Evolutionary conservation across 768 basidiomycete species (phyloP), one percentile per base, ranked within the genome.

Genomic region (Cystofilobasidium ferigula): DNA sequence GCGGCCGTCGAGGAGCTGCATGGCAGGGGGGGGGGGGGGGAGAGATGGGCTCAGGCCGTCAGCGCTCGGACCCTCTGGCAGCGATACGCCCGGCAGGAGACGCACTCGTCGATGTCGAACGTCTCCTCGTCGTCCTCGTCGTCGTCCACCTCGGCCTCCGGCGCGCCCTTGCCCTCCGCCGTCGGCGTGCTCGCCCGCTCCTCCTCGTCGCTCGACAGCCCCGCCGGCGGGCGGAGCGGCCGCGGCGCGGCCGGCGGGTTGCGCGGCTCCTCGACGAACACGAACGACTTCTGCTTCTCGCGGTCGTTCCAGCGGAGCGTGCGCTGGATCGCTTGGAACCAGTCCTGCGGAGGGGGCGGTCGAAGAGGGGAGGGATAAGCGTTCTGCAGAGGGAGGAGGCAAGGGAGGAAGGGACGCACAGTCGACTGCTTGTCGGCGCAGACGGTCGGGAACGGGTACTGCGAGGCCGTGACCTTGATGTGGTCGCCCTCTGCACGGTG

Each of bases 391-490:
- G 9, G 4, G 32, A 34, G 20, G 34, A 57, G 35, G 6, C 22
- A 32, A 14, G 4, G n/a, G n/a, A 14, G 10, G 26, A 61, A 8
- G 32, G 16, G 14, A 58, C 57, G 43, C 20, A 65, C 64, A 2
- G 89, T 89, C 24, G 92, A 95, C 74, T 95, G 93, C 69, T 93
- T 95, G 74, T 95, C 89, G 9, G 90, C 91, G 72, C 94, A 98
- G 8, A 99, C 92, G 3, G 95, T 98, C 9, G 95, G 95, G 81
- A 98, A 98, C 6, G 95, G 95, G 75, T 89, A 99, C 74, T 86
- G 89, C 1, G 92, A 95, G 0, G 95, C 94, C 0, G 88, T 92
- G 64, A 99, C 86, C 78, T 94, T 98, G 79, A 99, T 97, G 74
- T 98, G 94, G 73, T 99, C 95, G 47, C 95, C 95, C 86, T 98